Evolutionary conservation across 306 rosid genomes (phyloP).

Genomic region (Medicago ruthenica): DNA sequence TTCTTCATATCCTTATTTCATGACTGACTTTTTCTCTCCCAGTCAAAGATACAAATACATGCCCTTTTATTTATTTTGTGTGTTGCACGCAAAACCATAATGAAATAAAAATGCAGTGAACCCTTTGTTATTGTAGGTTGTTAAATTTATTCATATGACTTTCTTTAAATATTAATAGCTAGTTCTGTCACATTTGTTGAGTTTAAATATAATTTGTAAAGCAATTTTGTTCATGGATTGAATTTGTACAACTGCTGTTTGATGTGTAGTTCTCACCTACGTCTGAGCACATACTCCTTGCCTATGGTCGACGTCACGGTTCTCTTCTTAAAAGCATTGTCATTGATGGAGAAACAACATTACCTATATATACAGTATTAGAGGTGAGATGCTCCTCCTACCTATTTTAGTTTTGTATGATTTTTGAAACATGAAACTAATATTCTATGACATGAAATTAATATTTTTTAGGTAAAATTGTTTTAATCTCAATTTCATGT

Average conservation of each 20-base stretch:
- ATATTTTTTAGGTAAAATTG: constrained; percentile 22
- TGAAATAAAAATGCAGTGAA: neutral
- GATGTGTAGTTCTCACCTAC: constrained; percentile 58
- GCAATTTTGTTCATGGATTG: constrained; percentile 4
- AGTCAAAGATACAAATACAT: neutral
- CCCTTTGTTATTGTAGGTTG: neutral
- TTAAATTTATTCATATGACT: constrained; percentile 14
- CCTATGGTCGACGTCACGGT: constrained; percentile 65
- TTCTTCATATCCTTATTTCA: constrained; percentile 5
- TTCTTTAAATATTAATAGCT: constrained; percentile 29
- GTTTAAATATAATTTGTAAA: constrained; percentile 23
- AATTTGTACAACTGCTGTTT: constrained; percentile 47
- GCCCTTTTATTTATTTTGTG: constrained; percentile 10
- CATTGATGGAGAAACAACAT: constrained; percentile 92
- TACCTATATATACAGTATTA: constrained; percentile 92
- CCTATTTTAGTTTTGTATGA: constrained; percentile 12
- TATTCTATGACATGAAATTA: neutral
- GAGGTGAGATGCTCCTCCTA: constrained; percentile 64
- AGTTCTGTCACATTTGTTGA: neutral
- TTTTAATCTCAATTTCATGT: constrained; percentile 35
- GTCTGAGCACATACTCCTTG: constrained; percentile 70
- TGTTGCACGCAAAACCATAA: neutral
- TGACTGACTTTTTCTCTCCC: neutral
- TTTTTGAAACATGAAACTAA: constrained; percentile 27
- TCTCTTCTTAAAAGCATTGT: constrained; percentile 82